Conservation (phyloP, 805 yeast genomes). For the Naumovozyma castellii region DNA sequence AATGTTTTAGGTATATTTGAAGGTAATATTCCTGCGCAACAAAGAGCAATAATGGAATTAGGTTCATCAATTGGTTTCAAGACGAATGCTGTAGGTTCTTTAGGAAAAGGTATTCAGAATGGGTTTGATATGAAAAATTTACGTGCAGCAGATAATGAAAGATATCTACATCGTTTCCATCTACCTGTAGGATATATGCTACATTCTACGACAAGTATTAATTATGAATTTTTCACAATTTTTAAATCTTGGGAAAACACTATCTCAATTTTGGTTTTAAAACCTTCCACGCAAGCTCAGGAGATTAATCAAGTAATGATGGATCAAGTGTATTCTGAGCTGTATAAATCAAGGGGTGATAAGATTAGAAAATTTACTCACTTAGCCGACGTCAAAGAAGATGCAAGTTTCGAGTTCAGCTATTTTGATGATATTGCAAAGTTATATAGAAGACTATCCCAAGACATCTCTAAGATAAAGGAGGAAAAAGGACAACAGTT, state of each 20-base stretch:
- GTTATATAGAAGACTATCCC: constrained; percentile 50
- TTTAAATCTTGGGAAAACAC: constrained; percentile 53
- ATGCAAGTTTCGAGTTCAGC: constrained; percentile 44
- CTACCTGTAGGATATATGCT: constrained; percentile 55
- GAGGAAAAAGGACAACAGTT: constrained; percentile 61
- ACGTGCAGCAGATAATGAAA: constrained; percentile 36
- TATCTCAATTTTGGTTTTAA: constrained; percentile 47
- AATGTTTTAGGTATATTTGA: constrained; percentile 68
- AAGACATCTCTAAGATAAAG: constrained; percentile 43
- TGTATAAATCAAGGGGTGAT: constrained; percentile 39
- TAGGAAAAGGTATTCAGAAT: constrained; percentile 74
- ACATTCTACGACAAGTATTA: constrained; percentile 56
- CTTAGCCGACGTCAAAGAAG: constrained; percentile 44
- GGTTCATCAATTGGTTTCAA: constrained; percentile 69
- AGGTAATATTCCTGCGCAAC: constrained; percentile 52
- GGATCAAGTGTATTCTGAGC: constrained; percentile 46
- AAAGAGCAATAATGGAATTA: constrained; percentile 67
- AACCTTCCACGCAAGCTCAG: constrained; percentile 62
- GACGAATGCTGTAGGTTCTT: constrained; percentile 63
- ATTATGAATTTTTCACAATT: constrained; percentile 63
- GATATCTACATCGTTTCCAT: constrained; percentile 46
- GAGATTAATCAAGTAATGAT: constrained; percentile 24
- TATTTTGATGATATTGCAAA: constrained; percentile 47
- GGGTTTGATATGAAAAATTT: constrained; percentile 68
- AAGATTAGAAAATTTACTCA: constrained; percentile 35